Conservation (phyloP, 352 stramenopile species). For the Phytophthora brassicae region DNA sequence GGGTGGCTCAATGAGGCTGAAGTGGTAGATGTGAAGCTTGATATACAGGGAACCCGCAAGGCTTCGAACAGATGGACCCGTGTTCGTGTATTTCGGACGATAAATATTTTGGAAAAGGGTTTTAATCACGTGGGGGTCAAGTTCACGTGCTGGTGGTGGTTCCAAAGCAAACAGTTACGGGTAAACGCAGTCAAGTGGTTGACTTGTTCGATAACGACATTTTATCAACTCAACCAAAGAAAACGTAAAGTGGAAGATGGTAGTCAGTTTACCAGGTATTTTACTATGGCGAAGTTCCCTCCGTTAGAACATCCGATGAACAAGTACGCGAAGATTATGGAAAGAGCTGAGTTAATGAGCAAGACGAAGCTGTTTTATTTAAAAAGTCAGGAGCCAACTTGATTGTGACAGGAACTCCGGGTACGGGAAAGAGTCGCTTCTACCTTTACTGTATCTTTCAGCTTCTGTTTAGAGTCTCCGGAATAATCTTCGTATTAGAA, state of each 20-base stretch:
- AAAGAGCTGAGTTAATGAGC: slow-evolving; percentile 9
- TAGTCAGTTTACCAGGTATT: slow-evolving; percentile 5
- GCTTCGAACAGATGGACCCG: neutral
- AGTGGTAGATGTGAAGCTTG: neutral
- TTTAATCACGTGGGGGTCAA: neutral
- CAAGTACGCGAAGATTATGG: slow-evolving; percentile 8
- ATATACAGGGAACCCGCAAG: neutral
- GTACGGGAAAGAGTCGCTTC: slow-evolving; percentile 23
- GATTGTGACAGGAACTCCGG: slow-evolving; percentile 27
- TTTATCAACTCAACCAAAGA: slow-evolving; percentile 7
- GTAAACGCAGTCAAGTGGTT: slow-evolving; percentile 8
- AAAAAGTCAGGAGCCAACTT: neutral
- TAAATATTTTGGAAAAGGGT: neutral
- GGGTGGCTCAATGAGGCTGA: too few relatives aligned
- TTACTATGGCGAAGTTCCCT: slow-evolving; percentile 12
- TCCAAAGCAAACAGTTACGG: neutral
- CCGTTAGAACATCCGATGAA: slow-evolving; percentile 2
- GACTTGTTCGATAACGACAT: slow-evolving; percentile 11
- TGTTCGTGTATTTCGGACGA: neutral
- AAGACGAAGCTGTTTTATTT: slow-evolving; percentile 6
- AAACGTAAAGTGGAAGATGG: slow-evolving; percentile 4
- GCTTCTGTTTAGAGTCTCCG: neutral
- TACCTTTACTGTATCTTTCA: slow-evolving; percentile 33
- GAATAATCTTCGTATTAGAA: too few relatives aligned
- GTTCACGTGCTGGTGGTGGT: slow-evolving; percentile 12